phyloP scores from a whole-genome alignment of 2,329 filamentous ascomycete genomes.

The Alternaria metachromatica region DNA sequence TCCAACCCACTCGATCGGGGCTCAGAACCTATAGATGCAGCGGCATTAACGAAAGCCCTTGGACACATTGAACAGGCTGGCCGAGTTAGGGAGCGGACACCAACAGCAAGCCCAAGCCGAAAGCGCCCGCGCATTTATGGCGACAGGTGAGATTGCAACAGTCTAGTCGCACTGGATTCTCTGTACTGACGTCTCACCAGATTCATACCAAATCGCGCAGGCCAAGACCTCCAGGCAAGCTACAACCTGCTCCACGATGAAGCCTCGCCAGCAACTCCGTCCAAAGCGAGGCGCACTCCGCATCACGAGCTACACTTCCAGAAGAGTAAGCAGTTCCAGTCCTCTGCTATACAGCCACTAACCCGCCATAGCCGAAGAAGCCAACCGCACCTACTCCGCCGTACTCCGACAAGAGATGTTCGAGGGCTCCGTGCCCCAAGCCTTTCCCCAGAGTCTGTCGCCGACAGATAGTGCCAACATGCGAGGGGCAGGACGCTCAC shows the following conservation, averaged over 20 bases:
- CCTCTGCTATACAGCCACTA: slow-evolving; percentile 4
- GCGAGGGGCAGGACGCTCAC: slow-evolving; percentile 73
- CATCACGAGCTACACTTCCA: slow-evolving; percentile 95
- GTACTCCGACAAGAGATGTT: slow-evolving; percentile 91
- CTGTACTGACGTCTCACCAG: slow-evolving; percentile 54
- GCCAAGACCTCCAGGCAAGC: slow-evolving; percentile 90
- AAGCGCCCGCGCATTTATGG: slow-evolving; percentile 73
- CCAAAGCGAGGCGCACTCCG: slow-evolving; percentile 80
- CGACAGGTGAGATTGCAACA: slow-evolving; percentile 47
- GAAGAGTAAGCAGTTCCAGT: slow-evolving; percentile 62
- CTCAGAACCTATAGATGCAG: slow-evolving; percentile 65
- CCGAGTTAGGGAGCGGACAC: slow-evolving; percentile 66
- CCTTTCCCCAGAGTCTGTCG: slow-evolving; percentile 66
- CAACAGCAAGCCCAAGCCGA: slow-evolving; percentile 69
- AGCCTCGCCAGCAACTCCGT: slow-evolving; percentile 89
- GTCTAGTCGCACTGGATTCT: no score
- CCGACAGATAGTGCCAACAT: slow-evolving; percentile 59
- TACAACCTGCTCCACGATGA: slow-evolving; percentile 93
- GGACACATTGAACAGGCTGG: slow-evolving; percentile 67
- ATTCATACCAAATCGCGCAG: slow-evolving; percentile 93
- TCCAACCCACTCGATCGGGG: slow-evolving; percentile 40
- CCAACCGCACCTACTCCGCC: slow-evolving; percentile 89
- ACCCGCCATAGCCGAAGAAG: slow-evolving; percentile 75
- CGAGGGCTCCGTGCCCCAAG: slow-evolving; percentile 85
- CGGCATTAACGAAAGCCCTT: slow-evolving; percentile 66